These are phyloP conservation scores for Dactylellina sp. DNA, from an alignment of 2,329 filamentous ascomycete species.

Conservation along the genomic window DNA sequence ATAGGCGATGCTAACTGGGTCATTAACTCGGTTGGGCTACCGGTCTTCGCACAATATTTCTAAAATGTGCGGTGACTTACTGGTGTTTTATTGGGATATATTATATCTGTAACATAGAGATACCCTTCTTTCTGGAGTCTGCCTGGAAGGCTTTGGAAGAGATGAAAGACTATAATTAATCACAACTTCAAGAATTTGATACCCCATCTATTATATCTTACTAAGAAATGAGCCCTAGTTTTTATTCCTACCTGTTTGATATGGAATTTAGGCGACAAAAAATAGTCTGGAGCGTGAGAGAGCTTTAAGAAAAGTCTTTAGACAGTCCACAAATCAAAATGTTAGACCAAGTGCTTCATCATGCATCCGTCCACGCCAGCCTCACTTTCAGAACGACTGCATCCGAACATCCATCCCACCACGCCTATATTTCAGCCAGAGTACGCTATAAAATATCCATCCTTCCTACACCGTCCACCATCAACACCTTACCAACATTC, in stretches of 20 bases:
- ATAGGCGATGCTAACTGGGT: not conserved
- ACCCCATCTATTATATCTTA: not conserved
- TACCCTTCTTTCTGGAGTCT: not conserved
- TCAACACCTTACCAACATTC: too few species aligned
- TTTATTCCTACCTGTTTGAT: too few species aligned
- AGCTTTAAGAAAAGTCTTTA: not conserved
- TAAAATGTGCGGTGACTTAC: not conserved
- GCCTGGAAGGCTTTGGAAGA: not conserved
- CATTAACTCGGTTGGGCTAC: not conserved
- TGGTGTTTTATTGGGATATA: slow-evolving; percentile 1
- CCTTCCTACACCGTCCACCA: too few species aligned
- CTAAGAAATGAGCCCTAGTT: too few species aligned
- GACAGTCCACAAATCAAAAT: too few species aligned
- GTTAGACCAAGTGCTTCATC: too few species aligned
- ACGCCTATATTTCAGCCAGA: too few species aligned
- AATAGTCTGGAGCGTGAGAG: not conserved
- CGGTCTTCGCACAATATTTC: not conserved
- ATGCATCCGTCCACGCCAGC: too few species aligned
- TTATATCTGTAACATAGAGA: not conserved
- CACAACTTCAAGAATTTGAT: not conserved
- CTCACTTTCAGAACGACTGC: too few species aligned
- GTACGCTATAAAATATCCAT: too few species aligned
- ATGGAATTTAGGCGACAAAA: too few species aligned
- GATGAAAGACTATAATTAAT: not conserved
- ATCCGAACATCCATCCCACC: too few species aligned